A percentile compares a stretch with the other conserved stretches of the same genome.
Conservation (phyloP, 2,329 filamentous ascomycete genomes). For the Aspergillus sp. region DNA sequence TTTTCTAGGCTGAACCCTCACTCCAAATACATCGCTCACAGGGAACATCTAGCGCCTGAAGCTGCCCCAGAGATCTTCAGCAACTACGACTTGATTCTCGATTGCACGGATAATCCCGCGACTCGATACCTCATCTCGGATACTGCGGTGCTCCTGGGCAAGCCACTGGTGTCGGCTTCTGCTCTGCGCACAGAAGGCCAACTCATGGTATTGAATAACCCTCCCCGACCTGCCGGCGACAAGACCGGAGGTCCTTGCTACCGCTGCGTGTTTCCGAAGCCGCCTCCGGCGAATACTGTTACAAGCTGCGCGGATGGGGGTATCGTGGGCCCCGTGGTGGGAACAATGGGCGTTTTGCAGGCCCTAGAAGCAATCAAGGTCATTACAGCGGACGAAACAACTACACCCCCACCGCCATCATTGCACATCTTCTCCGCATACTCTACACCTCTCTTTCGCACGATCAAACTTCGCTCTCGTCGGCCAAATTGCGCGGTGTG, state of each 20-base stretch:
- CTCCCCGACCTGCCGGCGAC: conserved; percentile 63
- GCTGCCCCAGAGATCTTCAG: conserved; percentile 68
- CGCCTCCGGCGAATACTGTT: conserved; percentile 80
- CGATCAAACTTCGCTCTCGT: conserved; percentile 70
- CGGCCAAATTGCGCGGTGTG: conserved; percentile 76
- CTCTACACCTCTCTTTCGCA: conserved; percentile 62
- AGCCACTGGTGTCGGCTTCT: conserved; percentile 84
- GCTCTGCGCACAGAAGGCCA: conserved; percentile 88
- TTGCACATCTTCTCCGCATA: conserved; percentile 49
- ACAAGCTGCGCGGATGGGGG: conserved; percentile 90
- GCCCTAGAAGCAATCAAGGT: conserved; percentile 86
- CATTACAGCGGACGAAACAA: conserved; percentile 52
- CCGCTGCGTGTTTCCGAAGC: conserved; percentile 85
- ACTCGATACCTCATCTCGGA: conserved; percentile 93
- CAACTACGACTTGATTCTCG: conserved; percentile 79
- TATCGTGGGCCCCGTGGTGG: conserved; percentile 88
- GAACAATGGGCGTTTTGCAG: conserved; percentile 89
- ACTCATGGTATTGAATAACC: conserved; percentile 83
- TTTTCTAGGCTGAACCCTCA: conserved; percentile 68
- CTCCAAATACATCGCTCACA: conserved; percentile 64
- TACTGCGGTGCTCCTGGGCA: conserved; percentile 75
- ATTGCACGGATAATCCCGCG: conserved; percentile 92
- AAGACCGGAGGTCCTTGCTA: conserved; percentile 78
- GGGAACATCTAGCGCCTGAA: conserved; percentile 65
- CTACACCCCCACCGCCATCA: conserved; percentile 32